Base-by-base conservation (phyloP, 345 rosid species). In the Eucalyptus marginata region DNA sequence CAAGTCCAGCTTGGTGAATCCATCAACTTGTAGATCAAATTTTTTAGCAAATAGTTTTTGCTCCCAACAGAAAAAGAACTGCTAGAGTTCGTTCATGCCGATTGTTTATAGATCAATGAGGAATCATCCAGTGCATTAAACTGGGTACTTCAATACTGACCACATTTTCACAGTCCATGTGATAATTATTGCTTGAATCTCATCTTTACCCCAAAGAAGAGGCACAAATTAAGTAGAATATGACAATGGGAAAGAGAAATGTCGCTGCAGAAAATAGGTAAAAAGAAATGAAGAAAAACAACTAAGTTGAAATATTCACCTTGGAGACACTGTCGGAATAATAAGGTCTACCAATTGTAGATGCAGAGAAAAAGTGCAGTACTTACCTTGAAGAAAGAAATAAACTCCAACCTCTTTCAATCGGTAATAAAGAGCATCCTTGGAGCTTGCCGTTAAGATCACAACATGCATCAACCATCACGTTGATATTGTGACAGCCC, bases 111-210 rank as follows among this genome's bases (percentile, higher is more conserved):
- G 10, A n/a, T 64, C 71, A 64, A 64, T 64, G 5, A 29, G 36
- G 17, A 64, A 64, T 64, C 18, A n/a, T 64, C 0, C 5, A 7
- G 18, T 64, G 71, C 18, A 6, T 64, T n/a, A 64, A 58, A 6
- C 36, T 1, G 5, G 71, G 71, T 2, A n/a, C 10, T 64, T n/a
- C 9, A n/a, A 64, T 29, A 7, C 18, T 0, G 2, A 13, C 18
- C 71, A 59, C 66, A 5, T 59, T 56, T 59, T 27, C 4, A 25
- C 8, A 59, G 66, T 27, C 31, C 31, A 27, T 59, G 15, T 12
- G 66, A 5, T 5, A 59, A 59, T 14, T 29, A 7, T 64, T 7
- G 0, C 36, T 13, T 64, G 36, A n/a, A 64, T 64, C 36, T 64
- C 71, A 13, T 64, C 18, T n/a, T 64, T 29, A 29, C 18, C 10